phyloP scores from a whole-genome alignment of 176 grass and related monocot species.

The Areca catechu region DNA sequence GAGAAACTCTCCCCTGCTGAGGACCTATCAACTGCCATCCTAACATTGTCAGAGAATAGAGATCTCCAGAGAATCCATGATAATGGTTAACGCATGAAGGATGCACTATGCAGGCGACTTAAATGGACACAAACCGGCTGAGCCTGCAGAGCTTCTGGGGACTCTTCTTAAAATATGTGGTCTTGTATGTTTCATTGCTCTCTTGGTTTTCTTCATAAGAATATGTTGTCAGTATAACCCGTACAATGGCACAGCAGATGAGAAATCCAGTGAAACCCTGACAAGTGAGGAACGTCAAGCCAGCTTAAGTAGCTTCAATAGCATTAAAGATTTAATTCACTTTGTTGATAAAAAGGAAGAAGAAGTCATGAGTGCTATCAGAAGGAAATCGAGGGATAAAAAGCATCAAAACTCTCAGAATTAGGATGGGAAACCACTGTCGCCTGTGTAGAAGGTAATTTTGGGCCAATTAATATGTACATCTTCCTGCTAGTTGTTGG shows the following conservation, averaged over 20 bases:
- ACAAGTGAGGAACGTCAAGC: too few relatives aligned
- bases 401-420: too few relatives aligned
- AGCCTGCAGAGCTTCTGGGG: slow-evolving; percentile 14
- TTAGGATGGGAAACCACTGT: too few relatives aligned
- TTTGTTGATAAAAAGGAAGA: too few relatives aligned
- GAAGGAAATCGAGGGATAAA: too few relatives aligned
- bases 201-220: slow-evolving; percentile 15
- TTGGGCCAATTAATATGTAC: too few relatives aligned
- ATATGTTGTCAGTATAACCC: slow-evolving; percentile 12
- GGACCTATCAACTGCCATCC: slow-evolving; percentile 13
- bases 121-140: not conserved
- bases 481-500: too few relatives aligned
- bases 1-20: slow-evolving; percentile 7
- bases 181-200: slow-evolving; percentile 2
- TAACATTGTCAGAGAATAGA: slow-evolving; percentile 6
- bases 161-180: slow-evolving; percentile 14
- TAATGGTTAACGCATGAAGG: slow-evolving; percentile 2
- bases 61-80: slow-evolving; percentile 22
- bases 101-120: slow-evolving; percentile 1
- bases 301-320: too few relatives aligned
- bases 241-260: not conserved
- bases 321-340: too few relatives aligned
- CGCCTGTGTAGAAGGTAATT: too few relatives aligned
- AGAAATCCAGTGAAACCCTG: too few relatives aligned
- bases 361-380: too few relatives aligned